Base-by-base conservation (phyloP, 768 basidiomycete species). In the Lentinula boryana region DNA sequence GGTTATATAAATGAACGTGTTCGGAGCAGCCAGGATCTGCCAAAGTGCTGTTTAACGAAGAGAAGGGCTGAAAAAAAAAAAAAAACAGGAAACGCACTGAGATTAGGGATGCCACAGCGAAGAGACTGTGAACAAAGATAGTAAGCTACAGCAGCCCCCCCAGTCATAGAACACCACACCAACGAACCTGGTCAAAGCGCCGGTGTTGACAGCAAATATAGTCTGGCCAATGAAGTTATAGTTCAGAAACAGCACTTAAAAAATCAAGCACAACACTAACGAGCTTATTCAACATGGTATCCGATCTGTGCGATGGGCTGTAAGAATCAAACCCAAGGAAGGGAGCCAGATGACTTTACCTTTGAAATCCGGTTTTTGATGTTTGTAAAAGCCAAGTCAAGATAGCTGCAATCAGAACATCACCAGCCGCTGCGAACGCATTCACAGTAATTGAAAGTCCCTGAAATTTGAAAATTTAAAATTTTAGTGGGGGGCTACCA, bases 191-290 rank as follows among this genome's bases (percentile, higher is more conserved):
- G 68, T 69, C 51, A 69, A 41, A 38, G 79, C 68, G 63, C 79
- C 79, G 16, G 79, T 82, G 61, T 82, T 84, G 58, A 85, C 74
- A 43, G 78, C 77, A 67, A 82, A 85, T n/a, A 84, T 21, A 44
- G 83, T 84, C 80, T 82, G 3, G 13, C 13, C 7, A 38, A 8
- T 8, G 56, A 2, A 21, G 35, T 13, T 36, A 6, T 18, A 13
- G 41, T 27, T 13, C 18, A 40, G 8, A 41, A 36, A 4, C 23
- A 16, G 23, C 23, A 40, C 16, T 12, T 6, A n/a, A 10, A 43
- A 5, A 40, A 9, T 40, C 9, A 61, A 40, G 13, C 49, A 46
- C 23, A 60, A 48, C 27, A 66, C 76, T 55, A 56, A 78, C 79
- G 60, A 85, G 62, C 58, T 72, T 77, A 60, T 73, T 83, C 62